These are phyloP conservation scores for Apiotrichum gracile DNA, from an alignment of 1,284 basidiomycete species.

Conservation along the genomic window DNA sequence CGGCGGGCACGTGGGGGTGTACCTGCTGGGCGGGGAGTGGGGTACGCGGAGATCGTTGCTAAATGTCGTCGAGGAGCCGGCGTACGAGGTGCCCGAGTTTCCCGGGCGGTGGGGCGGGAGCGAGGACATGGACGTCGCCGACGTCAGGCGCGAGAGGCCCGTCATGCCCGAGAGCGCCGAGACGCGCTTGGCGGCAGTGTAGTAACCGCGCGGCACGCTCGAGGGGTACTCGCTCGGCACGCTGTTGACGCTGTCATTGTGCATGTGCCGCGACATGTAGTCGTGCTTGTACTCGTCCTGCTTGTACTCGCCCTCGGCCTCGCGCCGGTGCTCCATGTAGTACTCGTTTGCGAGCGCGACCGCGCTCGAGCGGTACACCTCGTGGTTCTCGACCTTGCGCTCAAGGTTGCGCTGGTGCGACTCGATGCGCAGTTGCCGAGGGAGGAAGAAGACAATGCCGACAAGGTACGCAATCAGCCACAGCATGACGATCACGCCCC, in stretches of 20 bases:
- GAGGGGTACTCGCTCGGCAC: too few species aligned
- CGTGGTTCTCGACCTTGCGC: slow-evolving; percentile 1
- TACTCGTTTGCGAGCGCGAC: slow-evolving; percentile 1
- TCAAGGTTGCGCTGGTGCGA: neutral
- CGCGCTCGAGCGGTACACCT: neutral
- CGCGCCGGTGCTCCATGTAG: slow-evolving; percentile 1
- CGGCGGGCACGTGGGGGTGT: neutral
- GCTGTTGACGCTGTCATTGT: too few species aligned
- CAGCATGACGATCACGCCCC: slow-evolving; percentile 26
- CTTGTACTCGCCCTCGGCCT: too few species aligned
- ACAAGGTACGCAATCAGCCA: slow-evolving; percentile 19
- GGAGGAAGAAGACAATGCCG: slow-evolving; percentile 21
- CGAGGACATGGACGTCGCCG: too few species aligned
- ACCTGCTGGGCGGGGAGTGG: neutral
- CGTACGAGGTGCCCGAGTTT: neutral
- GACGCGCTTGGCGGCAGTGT: too few species aligned
- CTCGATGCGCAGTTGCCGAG: slow-evolving; percentile 18
- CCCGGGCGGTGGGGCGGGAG: neutral
- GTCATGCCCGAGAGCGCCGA: too few species aligned
- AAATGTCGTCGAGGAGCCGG: neutral
- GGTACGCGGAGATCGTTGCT: neutral
- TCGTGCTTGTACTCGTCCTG: neutral
- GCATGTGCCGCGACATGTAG: neutral
- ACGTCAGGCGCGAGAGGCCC: too few species aligned
- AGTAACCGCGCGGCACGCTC: too few species aligned